Evolutionary conservation across 2,329 filamentous ascomycete species (phyloP), one percentile per base, ranked within the genome.

Genomic region (Corinectria fuckeliana): DNA sequence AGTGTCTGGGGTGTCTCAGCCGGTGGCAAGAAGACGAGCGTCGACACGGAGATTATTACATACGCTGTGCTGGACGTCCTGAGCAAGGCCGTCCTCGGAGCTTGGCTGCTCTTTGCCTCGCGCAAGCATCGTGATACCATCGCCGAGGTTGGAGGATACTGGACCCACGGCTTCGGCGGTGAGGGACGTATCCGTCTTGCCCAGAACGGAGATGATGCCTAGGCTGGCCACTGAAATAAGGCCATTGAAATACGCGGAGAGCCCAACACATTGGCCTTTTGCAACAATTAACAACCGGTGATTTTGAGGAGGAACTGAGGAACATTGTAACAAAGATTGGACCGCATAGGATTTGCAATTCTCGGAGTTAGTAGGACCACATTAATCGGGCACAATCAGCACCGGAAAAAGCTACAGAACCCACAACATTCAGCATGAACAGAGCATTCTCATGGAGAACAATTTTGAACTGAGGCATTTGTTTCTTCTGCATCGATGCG

Each of bases 181-280:
- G 76, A 79, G 60, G 77, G 77, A 2, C 67, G 72, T 4, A 79
- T 79, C 41, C 20, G 71, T 68, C 66, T 84, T 74, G 32, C 79
- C 74, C 45, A 79, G 69, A 50, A 83, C 39, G 69, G 79, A 7
- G 65, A 71, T 21, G 69, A 68, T 26, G 68, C 68, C 42, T 70
- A 65, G 39, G 21, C 4, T 36, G 21, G 16, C 9, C 18, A 36
- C 11, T 2, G 5, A 48, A 1, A 5, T 13, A 2, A 36, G 18
- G 32, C 10, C 32, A 4, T 7, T 36, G n/a, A 7, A 34, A 9
- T 10, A 2, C n/a, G n/a, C n/a, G n/a, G n/a, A n/a, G n/a, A n/a
- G n/a, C n/a, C n/a, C n/a, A n/a, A n/a, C n/a, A n/a, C n/a, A n/a
- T n/a, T n/a, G n/a, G n/a, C n/a, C n/a, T n/a, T n/a, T n/a, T n/a